These are phyloP conservation scores for Saturnispora besseyi DNA, from an alignment of 805 yeast genomes.

Conservation along the genomic window DNA sequence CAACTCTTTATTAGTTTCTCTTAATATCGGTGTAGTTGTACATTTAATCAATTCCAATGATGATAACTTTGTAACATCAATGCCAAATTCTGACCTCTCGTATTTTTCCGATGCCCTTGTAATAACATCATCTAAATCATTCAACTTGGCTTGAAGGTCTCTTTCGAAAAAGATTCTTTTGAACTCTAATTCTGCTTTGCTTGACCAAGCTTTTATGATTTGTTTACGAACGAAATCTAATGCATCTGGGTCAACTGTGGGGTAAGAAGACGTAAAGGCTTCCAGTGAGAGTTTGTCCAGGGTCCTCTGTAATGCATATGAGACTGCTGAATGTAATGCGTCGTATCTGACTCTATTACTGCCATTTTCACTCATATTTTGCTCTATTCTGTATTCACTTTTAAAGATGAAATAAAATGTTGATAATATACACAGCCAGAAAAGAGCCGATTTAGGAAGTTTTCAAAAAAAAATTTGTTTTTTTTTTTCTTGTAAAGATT, in stretches of 20 bases:
- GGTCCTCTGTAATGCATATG: conserved; percentile 33
- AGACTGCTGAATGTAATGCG: conserved; percentile 27
- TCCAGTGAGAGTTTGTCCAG: conserved; percentile 36
- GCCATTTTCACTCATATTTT: not conserved
- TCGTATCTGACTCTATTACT: conserved; percentile 20
- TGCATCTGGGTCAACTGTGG: conserved; percentile 33
- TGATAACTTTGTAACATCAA: conserved; percentile 11
- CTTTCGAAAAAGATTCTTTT: conserved; percentile 38
- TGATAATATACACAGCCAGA: not conserved
- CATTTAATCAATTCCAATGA: conserved; percentile 18
- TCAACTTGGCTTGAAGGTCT: conserved; percentile 33
- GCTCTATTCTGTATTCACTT: too few relatives aligned
- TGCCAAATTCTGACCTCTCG: conserved; percentile 9
- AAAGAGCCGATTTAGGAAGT: not conserved
- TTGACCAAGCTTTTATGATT: conserved; percentile 36
- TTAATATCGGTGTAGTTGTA: conserved; percentile 11
- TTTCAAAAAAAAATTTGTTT: not conserved
- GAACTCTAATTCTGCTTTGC: conserved; percentile 36
- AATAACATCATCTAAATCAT: conserved; percentile 41
- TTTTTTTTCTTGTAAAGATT: not conserved
- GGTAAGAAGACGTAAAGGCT: conserved; percentile 38
- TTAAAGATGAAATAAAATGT: too few relatives aligned
- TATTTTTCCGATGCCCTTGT: conserved; percentile 27
- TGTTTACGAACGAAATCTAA: conserved; percentile 38
- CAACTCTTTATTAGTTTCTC: conserved; percentile 7